These are phyloP conservation scores for Aureobasidium namibiae DNA, from an alignment of 2,329 filamentous ascomycete genomes.

Conservation along the genomic window DNA sequence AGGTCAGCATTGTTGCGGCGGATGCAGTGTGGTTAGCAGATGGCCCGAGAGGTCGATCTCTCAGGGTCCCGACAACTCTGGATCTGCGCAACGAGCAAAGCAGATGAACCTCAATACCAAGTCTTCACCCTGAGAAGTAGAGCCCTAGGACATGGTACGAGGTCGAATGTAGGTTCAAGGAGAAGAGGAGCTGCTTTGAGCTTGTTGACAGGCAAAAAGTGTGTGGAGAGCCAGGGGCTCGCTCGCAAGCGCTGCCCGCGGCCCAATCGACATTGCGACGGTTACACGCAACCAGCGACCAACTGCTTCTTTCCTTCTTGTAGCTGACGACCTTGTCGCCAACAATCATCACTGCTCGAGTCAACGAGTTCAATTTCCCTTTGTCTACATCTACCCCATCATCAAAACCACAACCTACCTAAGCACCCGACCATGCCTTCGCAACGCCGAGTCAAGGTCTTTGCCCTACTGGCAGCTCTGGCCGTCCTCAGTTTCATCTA, in stretches of 20 bases:
- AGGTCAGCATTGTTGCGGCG: slow-evolving; percentile 3
- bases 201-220: neutral
- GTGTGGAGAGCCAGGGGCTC: slow-evolving; percentile 2
- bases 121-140: neutral
- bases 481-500: slow-evolving; percentile 63
- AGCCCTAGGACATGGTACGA: neutral
- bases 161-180: neutral
- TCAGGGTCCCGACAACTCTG: neutral
- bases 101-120: neutral
- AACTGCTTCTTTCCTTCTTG: neutral
- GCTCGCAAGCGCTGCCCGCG: neutral
- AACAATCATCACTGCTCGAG: neutral
- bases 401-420: neutral
- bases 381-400: neutral
- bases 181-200: neutral
- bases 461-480: slow-evolving; percentile 50
- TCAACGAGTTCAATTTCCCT: neutral
- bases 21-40: neutral
- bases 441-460: slow-evolving; percentile 13
- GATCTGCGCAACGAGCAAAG: neutral
- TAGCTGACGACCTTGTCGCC: neutral
- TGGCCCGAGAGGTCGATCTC: neutral
- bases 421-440: slow-evolving; percentile 8
- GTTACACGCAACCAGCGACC: neutral
- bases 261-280: neutral